Evolutionary conservation across 805 yeast species (phyloP).

Genomic region (Barnettozyma populi): DNA sequence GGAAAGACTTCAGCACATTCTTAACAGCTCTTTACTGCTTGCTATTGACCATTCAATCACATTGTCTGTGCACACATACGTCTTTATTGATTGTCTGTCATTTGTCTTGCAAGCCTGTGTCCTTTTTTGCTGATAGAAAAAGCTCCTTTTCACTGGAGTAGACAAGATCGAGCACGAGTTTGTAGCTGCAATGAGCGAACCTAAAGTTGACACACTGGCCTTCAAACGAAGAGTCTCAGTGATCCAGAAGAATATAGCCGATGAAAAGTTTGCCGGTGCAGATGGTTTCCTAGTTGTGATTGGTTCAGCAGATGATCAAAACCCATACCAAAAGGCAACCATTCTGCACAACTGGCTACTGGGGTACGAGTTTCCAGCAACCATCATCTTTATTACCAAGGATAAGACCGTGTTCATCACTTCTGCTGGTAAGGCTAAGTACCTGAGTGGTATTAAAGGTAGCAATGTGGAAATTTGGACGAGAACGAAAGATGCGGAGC

Average conservation of each 20-base stretch:
- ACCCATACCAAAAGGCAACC: constrained; percentile 85
- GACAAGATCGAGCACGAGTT: background rate
- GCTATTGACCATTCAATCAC: background rate
- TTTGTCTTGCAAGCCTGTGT: background rate
- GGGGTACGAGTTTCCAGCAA: constrained; percentile 95
- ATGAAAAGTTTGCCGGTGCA: constrained; percentile 34
- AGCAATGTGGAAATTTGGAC: constrained; percentile 54
- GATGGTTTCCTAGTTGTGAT: constrained; percentile 59
- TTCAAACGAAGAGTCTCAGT: constrained; percentile 50
- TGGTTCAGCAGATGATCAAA: constrained; percentile 83
- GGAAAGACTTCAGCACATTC: background rate
- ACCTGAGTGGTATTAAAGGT: constrained; percentile 54
- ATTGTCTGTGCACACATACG: background rate
- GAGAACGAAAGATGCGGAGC: constrained; percentile 76
- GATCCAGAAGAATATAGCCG: constrained; percentile 30
- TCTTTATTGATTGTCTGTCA: background rate
- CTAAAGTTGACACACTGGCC: constrained; percentile 44
- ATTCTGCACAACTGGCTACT: constrained; percentile 86
- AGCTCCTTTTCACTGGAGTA: background rate
- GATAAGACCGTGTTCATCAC: constrained; percentile 64
- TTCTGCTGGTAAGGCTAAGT: constrained; percentile 78
- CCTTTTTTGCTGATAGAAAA: too few relatives aligned
- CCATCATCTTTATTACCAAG: constrained; percentile 61
- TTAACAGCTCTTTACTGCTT: background rate
- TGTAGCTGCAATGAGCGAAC: constrained; percentile 44